phyloP scores from a whole-genome alignment of 306 rosid genomes.

The Trifolium fragiferum region DNA sequence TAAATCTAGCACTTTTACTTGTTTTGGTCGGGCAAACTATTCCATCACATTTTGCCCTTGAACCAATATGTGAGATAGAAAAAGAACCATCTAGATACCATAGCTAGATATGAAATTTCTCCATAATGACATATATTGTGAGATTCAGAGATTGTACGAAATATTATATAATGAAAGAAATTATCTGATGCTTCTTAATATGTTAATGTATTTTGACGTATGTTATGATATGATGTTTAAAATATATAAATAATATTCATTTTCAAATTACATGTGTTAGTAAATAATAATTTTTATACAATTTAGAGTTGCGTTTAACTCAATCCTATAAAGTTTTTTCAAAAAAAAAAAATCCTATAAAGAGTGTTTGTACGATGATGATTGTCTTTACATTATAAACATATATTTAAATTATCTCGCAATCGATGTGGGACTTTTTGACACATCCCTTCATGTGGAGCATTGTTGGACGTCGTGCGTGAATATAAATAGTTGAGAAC shows the following conservation, averaged over 20 bases:
- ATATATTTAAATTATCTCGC: too few relatives aligned
- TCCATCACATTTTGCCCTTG: constrained; percentile 49
- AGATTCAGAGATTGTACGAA: neutral
- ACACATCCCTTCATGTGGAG: too few relatives aligned
- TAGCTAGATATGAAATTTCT: neutral
- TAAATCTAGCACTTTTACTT: constrained; percentile 47
- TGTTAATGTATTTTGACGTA: neutral
- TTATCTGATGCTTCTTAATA: neutral
- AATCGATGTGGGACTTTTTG: too few relatives aligned
- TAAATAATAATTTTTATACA: too few relatives aligned
- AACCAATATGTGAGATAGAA: constrained; percentile 7
- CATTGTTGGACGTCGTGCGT: too few relatives aligned
- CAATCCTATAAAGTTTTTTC: too few relatives aligned
- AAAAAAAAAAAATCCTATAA: too few relatives aligned
- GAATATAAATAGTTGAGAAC: too few relatives aligned
- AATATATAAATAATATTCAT: neutral
- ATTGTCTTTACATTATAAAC: too few relatives aligned
- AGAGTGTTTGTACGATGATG: too few relatives aligned
- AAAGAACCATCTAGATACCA: neutral
- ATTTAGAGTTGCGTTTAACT: too few relatives aligned
- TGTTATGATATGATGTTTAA: neutral
- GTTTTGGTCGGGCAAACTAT: constrained; percentile 43
- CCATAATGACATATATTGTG: neutral
- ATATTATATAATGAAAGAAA: neutral
- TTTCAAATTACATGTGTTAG: too few relatives aligned